These are phyloP conservation scores for Bruguiera gymnorhiza DNA, from an alignment of 345 rosid species.

Conservation along the genomic window DNA sequence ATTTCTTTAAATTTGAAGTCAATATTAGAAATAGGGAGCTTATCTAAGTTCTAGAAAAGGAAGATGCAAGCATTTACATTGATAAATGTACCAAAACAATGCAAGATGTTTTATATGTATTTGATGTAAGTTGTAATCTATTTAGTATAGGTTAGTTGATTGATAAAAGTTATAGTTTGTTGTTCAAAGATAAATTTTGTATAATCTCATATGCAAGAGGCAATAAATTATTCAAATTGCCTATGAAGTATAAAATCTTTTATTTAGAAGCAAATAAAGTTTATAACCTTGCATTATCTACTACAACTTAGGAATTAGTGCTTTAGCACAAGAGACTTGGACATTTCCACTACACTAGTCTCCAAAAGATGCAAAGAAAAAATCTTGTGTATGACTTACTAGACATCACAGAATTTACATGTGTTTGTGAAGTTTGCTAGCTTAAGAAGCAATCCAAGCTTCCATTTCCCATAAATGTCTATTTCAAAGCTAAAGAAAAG, in stretches of 20 bases:
- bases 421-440: no score
- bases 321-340: background rate
- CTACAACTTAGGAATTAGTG: background rate
- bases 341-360: background rate
- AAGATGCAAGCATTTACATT: no score
- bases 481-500: no score
- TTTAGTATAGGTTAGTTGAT: background rate
- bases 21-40: no score
- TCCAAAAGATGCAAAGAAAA: background rate
- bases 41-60: no score
- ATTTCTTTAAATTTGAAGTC: no score
- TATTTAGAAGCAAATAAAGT: background rate
- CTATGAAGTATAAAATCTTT: background rate
- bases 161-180: background rate
- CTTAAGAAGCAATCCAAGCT: no score
- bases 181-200: background rate
- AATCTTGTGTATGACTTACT: no score
- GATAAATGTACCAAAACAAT: background rate
- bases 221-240: background rate
- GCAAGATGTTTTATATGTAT: background rate
- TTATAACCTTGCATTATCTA: background rate
- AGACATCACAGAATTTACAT: no score
- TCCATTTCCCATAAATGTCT: no score
- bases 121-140: background rate
- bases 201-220: background rate